Evolutionary conservation across 495 filamentous ascomycete species (phyloP), one percentile per base, ranked within the genome.

Genomic region (Filosporella fistucella): DNA sequence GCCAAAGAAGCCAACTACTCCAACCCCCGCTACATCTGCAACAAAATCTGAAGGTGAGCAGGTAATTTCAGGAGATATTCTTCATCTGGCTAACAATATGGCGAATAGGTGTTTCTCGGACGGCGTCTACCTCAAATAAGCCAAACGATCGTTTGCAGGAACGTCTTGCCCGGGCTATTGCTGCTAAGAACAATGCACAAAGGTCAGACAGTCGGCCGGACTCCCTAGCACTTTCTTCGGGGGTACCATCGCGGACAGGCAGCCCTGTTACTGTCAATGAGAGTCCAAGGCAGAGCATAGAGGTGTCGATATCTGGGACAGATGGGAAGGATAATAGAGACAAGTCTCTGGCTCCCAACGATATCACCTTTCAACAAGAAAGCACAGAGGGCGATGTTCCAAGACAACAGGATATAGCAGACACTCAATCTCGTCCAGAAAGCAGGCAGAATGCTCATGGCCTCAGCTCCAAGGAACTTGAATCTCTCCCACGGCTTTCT

Each of bases 111-210:
- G 57, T 66, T 18, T 71, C 74, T 6, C 56, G 71, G 70, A 69
- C 76, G 25, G 58, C 78, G 18, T 85, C 81, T 7, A 71, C 68
- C 24, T 81, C 65, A 52, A 71, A 46, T 44, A 66, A 70, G 46
- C 60, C 77, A 44, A 91, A 84, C 70, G 85, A 88, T 51, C 78
- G 87, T 11, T 74, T 96, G 29, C 90, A 95, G 62, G 90, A 95
- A 65, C 80, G 88, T 23, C 70, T 96, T 5, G 91, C 89, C 48
- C 77, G 67, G 54, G 76, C 70, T 52, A 67, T 72, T 46, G 79
- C 72, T 36, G 75, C 67, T 20, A 80, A 69, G 58, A 66, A 63
- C 42, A 54, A 47, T 11, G 43, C 28, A 42, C 61, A 56, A 25
- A 58, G 52, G 29, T 24, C 33, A 28, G 56, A 56, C 23, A 50